phyloP scores from a whole-genome alignment of 2,329 filamentous ascomycete species.

The Cladosporium cucumerinum region DNA sequence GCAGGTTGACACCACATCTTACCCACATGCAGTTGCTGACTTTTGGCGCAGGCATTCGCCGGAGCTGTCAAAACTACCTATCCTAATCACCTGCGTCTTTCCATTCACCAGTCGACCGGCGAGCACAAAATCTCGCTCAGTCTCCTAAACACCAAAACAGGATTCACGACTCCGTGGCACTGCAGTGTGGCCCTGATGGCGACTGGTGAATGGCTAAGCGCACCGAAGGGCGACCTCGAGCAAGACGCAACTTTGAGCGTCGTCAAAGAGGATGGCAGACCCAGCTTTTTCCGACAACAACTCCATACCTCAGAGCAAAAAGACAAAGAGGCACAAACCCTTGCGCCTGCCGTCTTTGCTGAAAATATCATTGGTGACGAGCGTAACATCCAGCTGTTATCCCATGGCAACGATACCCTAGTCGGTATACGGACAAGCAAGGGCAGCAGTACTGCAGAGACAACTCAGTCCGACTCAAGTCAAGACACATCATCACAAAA shows the following conservation, averaged over 20 bases:
- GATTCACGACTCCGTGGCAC: constrained; percentile 2
- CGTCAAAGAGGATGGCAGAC: background rate
- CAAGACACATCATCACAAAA: background rate
- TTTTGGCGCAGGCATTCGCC: background rate
- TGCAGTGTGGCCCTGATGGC: background rate
- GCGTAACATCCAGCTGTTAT: background rate
- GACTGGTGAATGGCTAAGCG: background rate
- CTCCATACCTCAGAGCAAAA: background rate
- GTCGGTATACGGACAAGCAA: background rate
- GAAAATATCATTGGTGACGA: background rate
- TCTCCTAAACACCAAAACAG: background rate
- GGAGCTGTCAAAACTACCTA: background rate
- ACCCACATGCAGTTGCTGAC: background rate
- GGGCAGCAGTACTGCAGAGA: background rate
- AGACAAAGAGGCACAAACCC: background rate
- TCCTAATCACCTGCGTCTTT: constrained; percentile 2
- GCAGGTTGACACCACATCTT: background rate
- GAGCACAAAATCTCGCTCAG: background rate
- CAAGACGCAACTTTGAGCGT: background rate
- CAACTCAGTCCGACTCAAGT: background rate
- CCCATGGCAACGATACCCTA: background rate
- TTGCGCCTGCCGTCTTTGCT: background rate
- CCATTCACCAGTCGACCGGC: constrained; percentile 6
- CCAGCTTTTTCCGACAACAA: background rate
- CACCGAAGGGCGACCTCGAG: background rate